Percentiles rank a stretch among this genome's conserved stretches.
phyloP scores from a whole-genome alignment of 495 filamentous ascomycete genomes.

The Penicillium subrubescens region DNA sequence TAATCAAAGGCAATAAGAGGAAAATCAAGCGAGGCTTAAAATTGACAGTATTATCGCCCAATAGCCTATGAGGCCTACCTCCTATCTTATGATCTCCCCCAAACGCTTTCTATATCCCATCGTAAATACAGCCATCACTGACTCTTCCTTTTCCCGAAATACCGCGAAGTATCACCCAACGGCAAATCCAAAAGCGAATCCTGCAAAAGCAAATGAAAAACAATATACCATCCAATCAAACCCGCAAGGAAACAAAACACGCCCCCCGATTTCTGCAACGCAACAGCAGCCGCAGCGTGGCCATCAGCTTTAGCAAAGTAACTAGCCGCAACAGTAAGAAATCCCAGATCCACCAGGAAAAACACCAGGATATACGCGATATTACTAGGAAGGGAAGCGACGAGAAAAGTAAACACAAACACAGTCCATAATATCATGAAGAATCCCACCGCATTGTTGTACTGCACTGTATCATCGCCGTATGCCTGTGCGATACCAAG shows the following conservation, averaged over 20 bases:
- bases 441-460: slow-evolving; percentile 50
- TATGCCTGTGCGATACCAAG: slow-evolving; percentile 46
- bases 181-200: slow-evolving; percentile 45
- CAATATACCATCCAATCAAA: slow-evolving; percentile 52
- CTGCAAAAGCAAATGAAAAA: slow-evolving; percentile 48
- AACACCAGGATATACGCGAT: slow-evolving; percentile 52
- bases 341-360: slow-evolving; percentile 48
- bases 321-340: slow-evolving; percentile 45
- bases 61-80: neutral
- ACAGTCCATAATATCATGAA: slow-evolving; percentile 53
- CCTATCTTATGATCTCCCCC: neutral
- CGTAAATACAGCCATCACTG: neutral
- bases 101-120: neutral
- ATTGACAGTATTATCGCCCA: slow-evolving; percentile 4
- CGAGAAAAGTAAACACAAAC: slow-evolving; percentile 48
- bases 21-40: neutral
- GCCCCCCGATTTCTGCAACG: slow-evolving; percentile 48
- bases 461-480: slow-evolving; percentile 36
- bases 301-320: slow-evolving; percentile 51
- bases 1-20: neutral
- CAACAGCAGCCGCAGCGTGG: slow-evolving; percentile 29
- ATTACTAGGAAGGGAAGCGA: slow-evolving; percentile 49
- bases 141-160: slow-evolving; percentile 35
- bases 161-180: slow-evolving; percentile 48
- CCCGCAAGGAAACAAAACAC: slow-evolving; percentile 51